Conservation (phyloP, 257 asterid species). For the Solanum acaule region DNA sequence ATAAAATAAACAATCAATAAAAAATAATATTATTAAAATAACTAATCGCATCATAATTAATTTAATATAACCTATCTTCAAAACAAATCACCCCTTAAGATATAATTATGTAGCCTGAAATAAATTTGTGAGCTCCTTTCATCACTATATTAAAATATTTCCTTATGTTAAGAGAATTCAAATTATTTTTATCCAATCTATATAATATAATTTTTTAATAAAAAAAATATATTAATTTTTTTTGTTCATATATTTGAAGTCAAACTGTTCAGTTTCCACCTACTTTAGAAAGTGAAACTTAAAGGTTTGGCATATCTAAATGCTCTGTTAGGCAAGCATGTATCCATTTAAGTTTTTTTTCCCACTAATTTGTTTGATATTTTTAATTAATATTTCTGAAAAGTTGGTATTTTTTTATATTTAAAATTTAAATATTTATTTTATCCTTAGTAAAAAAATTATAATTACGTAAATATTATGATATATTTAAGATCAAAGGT, state of each 20-base stretch:
- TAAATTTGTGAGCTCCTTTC: too few species aligned
- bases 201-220: neutral
- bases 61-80: too few species aligned
- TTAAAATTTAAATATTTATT: neutral
- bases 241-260: neutral
- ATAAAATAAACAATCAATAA: too few species aligned
- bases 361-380: neutral
- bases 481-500: too few species aligned
- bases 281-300: neutral
- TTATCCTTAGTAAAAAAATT: neutral
- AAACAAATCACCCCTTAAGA: too few species aligned
- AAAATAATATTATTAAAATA: too few species aligned
- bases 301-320: neutral
- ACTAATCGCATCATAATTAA: too few species aligned
- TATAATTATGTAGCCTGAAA: too few species aligned
- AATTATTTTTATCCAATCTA: neutral
- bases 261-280: neutral
- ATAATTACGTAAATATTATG: too few species aligned
- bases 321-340: neutral
- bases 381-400: neutral
- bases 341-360: accelerated
- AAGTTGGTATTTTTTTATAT: neutral
- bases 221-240: too few species aligned
- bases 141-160: too few species aligned
- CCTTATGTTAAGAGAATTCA: neutral